Conservation (phyloP, 2,329 filamentous ascomycete genomes). For the Mycosphaerella sp. region DNA sequence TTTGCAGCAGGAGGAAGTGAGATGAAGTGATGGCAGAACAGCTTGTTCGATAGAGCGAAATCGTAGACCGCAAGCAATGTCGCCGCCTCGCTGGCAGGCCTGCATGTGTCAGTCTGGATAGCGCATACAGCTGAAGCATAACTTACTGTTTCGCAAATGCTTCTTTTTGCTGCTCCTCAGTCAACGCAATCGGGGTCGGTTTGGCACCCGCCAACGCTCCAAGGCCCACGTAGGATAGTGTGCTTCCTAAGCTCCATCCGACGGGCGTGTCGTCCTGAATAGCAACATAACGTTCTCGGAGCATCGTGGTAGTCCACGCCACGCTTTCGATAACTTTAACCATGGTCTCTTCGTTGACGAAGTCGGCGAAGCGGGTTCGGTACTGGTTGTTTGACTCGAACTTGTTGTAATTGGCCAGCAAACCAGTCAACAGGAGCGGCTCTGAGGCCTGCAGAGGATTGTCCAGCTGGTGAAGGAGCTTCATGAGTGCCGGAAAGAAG, state of each 20-base stretch:
- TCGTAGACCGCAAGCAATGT: slow-evolving; percentile 84
- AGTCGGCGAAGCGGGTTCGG: slow-evolving; percentile 82
- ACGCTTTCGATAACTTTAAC: slow-evolving; percentile 72
- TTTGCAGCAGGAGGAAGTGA: slow-evolving; percentile 36
- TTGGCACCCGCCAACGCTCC: slow-evolving; percentile 63
- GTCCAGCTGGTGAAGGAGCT: slow-evolving; percentile 79
- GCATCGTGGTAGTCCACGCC: slow-evolving; percentile 60
- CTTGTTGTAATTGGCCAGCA: slow-evolving; percentile 97
- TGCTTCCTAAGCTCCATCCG: slow-evolving; percentile 76
- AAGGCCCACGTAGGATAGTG: slow-evolving; percentile 77
- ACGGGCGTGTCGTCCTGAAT: slow-evolving; percentile 87
- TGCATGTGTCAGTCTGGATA: slow-evolving; percentile 36
- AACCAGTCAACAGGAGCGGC: slow-evolving; percentile 75
- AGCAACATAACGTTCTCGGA: slow-evolving; percentile 72
- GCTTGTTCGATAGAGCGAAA: slow-evolving; percentile 88
- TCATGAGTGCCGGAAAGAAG: slow-evolving; percentile 90
- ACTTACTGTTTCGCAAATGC: slow-evolving; percentile 73
- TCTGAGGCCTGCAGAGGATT: slow-evolving; percentile 55
- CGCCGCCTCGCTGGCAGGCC: slow-evolving; percentile 72
- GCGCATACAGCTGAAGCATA: not conserved
- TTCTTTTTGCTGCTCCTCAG: slow-evolving; percentile 73
- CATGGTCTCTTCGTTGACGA: slow-evolving; percentile 86
- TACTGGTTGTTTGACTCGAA: slow-evolving; percentile 99
- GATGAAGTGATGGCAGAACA: slow-evolving; percentile 83
- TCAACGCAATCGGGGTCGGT: slow-evolving; percentile 54